Conservation (phyloP, 805 yeast species). For the Candida wancherniae region DNA sequence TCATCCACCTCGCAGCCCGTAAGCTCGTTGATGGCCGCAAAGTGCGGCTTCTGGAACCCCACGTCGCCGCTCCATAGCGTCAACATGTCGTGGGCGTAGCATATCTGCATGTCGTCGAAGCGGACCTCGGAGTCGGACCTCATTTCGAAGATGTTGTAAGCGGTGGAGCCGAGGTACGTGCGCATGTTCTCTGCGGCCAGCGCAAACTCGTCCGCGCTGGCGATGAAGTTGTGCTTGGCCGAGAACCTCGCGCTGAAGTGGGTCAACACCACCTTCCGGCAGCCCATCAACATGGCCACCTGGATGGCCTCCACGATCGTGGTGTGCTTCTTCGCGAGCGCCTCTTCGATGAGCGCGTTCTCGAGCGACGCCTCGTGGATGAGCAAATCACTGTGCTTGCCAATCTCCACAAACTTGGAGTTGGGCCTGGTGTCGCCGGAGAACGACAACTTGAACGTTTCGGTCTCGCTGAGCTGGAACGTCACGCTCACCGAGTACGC, state of each 20-base stretch:
- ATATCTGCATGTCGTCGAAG: constrained; percentile 31
- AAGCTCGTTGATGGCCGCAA: constrained; percentile 23
- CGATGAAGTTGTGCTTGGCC: constrained; percentile 29
- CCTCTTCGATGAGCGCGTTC: constrained; percentile 71
- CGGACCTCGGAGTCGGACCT: constrained; percentile 3
- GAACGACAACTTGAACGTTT: constrained; percentile 66
- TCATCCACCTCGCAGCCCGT: constrained; percentile 13
- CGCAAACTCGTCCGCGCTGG: constrained; percentile 20
- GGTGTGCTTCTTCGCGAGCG: constrained; percentile 75
- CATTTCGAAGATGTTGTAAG: constrained; percentile 24
- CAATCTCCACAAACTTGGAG: constrained; percentile 58
- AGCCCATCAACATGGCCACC: constrained; percentile 67
- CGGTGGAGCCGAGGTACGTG: constrained; percentile 24
- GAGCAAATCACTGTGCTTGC: constrained; percentile 61
- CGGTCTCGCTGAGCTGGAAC: constrained; percentile 40
- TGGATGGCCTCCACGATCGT: constrained; percentile 83
- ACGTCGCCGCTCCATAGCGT: constrained; percentile 25
- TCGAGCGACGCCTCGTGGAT: constrained; percentile 94
- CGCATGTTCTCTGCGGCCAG: constrained; percentile 21
- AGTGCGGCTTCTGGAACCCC: constrained; percentile 23
- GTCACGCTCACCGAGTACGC: constrained; percentile 62
- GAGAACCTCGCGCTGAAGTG: constrained; percentile 89
- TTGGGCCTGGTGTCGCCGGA: constrained; percentile 96
- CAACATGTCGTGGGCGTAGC: constrained; percentile 40
- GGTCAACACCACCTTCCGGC: constrained; percentile 67